Conservation (phyloP, 257 asterid species). For the Primulina tabacum region DNA sequence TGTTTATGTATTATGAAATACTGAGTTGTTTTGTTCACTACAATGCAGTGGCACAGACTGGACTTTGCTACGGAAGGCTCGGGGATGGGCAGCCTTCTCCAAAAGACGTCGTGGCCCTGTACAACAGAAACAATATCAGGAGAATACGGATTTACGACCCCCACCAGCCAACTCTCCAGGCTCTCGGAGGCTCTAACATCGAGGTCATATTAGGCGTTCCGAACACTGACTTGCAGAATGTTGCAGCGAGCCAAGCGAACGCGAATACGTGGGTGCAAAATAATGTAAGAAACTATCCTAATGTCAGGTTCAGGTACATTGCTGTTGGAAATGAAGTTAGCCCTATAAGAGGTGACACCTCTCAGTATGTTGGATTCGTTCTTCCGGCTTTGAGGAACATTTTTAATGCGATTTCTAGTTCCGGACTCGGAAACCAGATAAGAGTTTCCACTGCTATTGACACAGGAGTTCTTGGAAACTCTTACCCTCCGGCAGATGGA, state of each 20-base stretch:
- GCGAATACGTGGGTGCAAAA: slow-evolving; percentile 38
- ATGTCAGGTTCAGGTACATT: slow-evolving; percentile 33
- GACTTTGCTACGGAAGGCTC: slow-evolving; percentile 35
- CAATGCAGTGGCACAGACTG: slow-evolving; percentile 36
- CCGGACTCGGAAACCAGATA: slow-evolving; percentile 28
- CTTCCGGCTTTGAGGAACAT: slow-evolving; percentile 38
- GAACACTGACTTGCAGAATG: slow-evolving; percentile 26
- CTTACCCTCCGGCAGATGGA: slow-evolving; percentile 32
- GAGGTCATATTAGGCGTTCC: slow-evolving; percentile 38
- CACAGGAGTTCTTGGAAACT: slow-evolving; percentile 27
- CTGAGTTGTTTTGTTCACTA: background rate
- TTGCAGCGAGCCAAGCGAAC: slow-evolving; percentile 37
- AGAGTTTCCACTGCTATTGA: slow-evolving; percentile 41
- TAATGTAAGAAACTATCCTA: slow-evolving; percentile 33
- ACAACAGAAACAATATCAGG: slow-evolving; percentile 27
- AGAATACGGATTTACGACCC: slow-evolving; percentile 42
- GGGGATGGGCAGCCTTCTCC: slow-evolving; percentile 31
- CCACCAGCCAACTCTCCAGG: slow-evolving; percentile 30
- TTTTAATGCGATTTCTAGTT: slow-evolving; percentile 24
- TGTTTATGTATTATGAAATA: background rate
- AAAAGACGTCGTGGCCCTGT: slow-evolving; percentile 30
- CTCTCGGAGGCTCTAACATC: slow-evolving; percentile 34
- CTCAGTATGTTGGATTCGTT: slow-evolving; percentile 26
- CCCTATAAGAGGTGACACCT: slow-evolving; percentile 27
- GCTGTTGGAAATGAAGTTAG: slow-evolving; percentile 45